phyloP scores from a whole-genome alignment of 306 rosid genomes.

The Corylus avellana region DNA sequence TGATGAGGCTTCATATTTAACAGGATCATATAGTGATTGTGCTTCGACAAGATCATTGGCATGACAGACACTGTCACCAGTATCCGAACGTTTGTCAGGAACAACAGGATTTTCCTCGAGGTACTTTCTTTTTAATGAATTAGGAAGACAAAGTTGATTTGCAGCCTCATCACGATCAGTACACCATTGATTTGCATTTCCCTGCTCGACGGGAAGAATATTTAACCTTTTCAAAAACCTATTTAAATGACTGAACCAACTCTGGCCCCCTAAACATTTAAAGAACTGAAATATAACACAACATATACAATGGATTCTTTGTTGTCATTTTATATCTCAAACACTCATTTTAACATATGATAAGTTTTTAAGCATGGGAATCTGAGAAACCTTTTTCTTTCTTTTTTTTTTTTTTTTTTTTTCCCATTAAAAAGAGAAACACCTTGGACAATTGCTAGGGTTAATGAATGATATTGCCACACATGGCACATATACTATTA shows the following conservation, averaged over 20 bases:
- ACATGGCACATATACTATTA: background rate
- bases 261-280: background rate
- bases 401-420: too few species aligned
- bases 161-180: constrained; percentile 35
- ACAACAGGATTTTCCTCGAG: constrained; percentile 38
- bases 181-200: constrained; percentile 41
- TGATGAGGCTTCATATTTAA: constrained; percentile 32
- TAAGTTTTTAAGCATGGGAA: too few species aligned
- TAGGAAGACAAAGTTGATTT: constrained; percentile 43
- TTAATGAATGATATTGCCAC: background rate
- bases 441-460: too few species aligned
- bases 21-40: constrained; percentile 21
- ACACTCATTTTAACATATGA: too few species aligned
- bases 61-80: constrained; percentile 32
- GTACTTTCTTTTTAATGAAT: constrained; percentile 28
- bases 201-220: constrained; percentile 20
- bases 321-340: too few species aligned
- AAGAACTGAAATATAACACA: background rate
- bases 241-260: background rate
- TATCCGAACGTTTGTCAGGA: constrained; percentile 35
- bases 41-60: constrained; percentile 29
- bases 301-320: too few species aligned
- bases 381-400: too few species aligned
- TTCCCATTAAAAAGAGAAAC: too few species aligned
- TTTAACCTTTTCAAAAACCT: background rate